Conservation (phyloP, 1,139 yeast species). For the Candida tropicalis region DNA sequence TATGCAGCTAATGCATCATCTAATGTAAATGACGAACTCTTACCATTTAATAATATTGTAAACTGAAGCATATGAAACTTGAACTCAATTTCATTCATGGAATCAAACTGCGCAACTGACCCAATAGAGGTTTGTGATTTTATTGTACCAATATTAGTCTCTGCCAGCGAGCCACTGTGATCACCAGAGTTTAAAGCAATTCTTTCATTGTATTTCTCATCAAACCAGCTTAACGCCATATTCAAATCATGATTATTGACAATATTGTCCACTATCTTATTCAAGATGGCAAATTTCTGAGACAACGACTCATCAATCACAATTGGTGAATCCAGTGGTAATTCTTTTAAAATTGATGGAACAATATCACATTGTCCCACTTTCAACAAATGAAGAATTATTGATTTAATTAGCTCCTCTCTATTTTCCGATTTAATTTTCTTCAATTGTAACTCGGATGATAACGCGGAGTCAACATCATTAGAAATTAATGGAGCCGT, state of each 20-base stretch:
- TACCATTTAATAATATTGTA: constrained; percentile 40
- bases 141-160: not conserved
- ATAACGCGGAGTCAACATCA: not conserved
- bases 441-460: constrained; percentile 17
- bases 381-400: constrained; percentile 43
- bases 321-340: constrained; percentile 18
- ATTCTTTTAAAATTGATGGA: constrained; percentile 31
- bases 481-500: not conserved
- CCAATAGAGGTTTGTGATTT: not conserved
- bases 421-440: constrained; percentile 31
- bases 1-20: constrained; percentile 49
- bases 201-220: constrained; percentile 24
- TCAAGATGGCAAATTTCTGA: constrained; percentile 31
- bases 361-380: constrained; percentile 46
- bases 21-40: constrained; percentile 17
- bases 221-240: constrained; percentile 41
- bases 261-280: constrained; percentile 41
- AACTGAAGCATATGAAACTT: constrained; percentile 66
- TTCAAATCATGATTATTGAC: constrained; percentile 35
- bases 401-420: constrained; percentile 41
- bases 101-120: constrained; percentile 1
- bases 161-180: not conserved
- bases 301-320: constrained; percentile 29
- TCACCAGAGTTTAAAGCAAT: constrained; percentile 4
- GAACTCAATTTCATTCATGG: constrained; percentile 48